phyloP scores from a whole-genome alignment of 2,329 filamentous ascomycete species.

The Neoscytalidium dimidiatum region DNA sequence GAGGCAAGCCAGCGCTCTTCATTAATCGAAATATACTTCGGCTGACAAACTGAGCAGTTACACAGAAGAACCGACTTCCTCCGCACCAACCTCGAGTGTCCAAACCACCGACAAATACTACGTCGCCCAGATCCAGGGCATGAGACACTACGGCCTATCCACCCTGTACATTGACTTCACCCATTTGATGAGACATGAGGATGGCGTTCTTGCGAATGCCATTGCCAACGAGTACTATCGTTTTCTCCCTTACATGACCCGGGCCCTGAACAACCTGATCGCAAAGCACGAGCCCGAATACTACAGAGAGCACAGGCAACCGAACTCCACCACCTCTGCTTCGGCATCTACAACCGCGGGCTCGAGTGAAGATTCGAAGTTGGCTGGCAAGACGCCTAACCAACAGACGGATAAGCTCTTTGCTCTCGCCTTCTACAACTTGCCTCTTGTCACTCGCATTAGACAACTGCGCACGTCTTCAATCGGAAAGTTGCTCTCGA shows the following conservation, averaged over 20 bases:
- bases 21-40: not conserved
- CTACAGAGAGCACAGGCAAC: conserved; percentile 88
- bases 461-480: conserved; percentile 84
- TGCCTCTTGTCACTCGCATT: conserved; percentile 83
- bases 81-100: conserved; percentile 67
- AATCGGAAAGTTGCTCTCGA: conserved; percentile 90
- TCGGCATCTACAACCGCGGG: conserved; percentile 64
- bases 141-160: conserved; percentile 73
- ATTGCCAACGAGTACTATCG: conserved; percentile 92
- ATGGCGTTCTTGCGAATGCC: conserved; percentile 80
- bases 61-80: conserved; percentile 67
- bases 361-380: conserved; percentile 50
- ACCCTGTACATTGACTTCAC: conserved; percentile 86
- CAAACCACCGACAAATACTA: conserved; percentile 81
- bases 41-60: conserved; percentile 48
- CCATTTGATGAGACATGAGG: conserved; percentile 75
- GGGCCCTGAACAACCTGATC: conserved; percentile 88
- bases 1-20: conserved; percentile 53
- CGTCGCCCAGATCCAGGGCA: conserved; percentile 77
- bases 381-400: conserved; percentile 76
- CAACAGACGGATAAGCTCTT: conserved; percentile 98
- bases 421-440: conserved; percentile 87
- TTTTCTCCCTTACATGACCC: conserved; percentile 87
- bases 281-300: conserved; percentile 93
- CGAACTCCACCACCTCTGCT: conserved; percentile 71